phyloP scores from a whole-genome alignment of 345 rosid species.

The Fremontodendron californicum region DNA sequence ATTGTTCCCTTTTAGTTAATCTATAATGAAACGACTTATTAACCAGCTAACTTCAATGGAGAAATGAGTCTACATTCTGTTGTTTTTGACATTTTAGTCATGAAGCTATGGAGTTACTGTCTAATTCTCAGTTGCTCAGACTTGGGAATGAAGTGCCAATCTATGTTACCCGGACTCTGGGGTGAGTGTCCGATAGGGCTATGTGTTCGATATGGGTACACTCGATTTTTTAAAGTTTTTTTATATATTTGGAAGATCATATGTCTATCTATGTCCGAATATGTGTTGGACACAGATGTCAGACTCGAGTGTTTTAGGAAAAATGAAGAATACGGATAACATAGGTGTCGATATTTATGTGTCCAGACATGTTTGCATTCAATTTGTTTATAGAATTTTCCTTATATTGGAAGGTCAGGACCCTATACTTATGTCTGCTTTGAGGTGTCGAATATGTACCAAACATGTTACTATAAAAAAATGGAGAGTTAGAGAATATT shows the following conservation, averaged over 20 bases:
- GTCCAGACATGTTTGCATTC: neutral
- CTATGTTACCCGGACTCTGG: too few species aligned
- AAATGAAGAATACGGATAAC: too few species aligned
- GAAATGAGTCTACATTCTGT: neutral
- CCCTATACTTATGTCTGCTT: neutral
- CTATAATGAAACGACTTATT: neutral
- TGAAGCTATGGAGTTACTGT: neutral
- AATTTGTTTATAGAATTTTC: too few species aligned
- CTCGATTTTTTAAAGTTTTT: too few species aligned
- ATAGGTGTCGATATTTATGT: neutral
- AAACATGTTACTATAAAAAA: neutral
- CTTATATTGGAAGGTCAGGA: neutral
- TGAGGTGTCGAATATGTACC: neutral
- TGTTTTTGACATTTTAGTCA: neutral
- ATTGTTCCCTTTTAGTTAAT: too few species aligned
- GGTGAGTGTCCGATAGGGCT: too few species aligned
- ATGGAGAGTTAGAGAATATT: neutral
- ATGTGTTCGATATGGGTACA: too few species aligned
- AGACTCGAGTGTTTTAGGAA: too few species aligned
- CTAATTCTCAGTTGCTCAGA: neutral
- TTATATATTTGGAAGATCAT: too few species aligned
- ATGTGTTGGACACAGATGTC: too few species aligned
- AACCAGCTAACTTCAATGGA: neutral
- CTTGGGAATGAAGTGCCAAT: neutral
- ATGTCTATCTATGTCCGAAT: too few species aligned